Evolutionary conservation across 257 asterid genomes (phyloP).

Genomic region (Rubia yunnanensis): DNA sequence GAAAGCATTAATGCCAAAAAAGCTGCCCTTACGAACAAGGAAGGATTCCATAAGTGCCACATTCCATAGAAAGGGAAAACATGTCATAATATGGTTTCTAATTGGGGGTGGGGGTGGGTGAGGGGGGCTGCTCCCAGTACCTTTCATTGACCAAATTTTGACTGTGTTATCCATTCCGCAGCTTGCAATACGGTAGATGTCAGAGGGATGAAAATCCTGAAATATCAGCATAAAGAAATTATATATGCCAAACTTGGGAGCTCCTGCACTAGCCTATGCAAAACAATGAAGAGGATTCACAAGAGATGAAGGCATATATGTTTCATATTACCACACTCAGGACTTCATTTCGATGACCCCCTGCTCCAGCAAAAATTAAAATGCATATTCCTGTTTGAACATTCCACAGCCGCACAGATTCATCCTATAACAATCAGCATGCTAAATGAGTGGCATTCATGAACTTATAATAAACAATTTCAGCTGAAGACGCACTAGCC

Average conservation of each 20-base stretch:
- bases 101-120: not conserved
- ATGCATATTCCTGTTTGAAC: constrained; percentile 97
- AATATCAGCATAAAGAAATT: not conserved
- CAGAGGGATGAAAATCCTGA: constrained; percentile 98
- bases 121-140: constrained; percentile 22
- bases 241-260: constrained; percentile 4
- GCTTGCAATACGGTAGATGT: constrained; percentile 83
- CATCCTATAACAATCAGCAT: constrained; percentile 48
- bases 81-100: too few relatives aligned
- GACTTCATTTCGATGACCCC: constrained; percentile 99
- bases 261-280: not conserved
- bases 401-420: constrained; percentile 97
- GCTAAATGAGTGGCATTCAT: not conserved
- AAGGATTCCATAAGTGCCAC: not conserved
- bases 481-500: not conserved
- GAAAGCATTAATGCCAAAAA: not conserved
- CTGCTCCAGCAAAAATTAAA: constrained; percentile 97
- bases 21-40: not conserved
- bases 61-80: not conserved
- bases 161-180: constrained; percentile 99
- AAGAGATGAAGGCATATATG: not conserved
- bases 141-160: constrained; percentile 98
- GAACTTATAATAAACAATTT: not conserved
- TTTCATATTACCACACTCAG: constrained; percentile 65
- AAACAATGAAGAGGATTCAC: not conserved